Percentiles rank a stretch among this genome's conserved stretches.
phyloP scores from a whole-genome alignment of 163 green algal genomes.

The Trebouxia gelatinosa region DNA sequence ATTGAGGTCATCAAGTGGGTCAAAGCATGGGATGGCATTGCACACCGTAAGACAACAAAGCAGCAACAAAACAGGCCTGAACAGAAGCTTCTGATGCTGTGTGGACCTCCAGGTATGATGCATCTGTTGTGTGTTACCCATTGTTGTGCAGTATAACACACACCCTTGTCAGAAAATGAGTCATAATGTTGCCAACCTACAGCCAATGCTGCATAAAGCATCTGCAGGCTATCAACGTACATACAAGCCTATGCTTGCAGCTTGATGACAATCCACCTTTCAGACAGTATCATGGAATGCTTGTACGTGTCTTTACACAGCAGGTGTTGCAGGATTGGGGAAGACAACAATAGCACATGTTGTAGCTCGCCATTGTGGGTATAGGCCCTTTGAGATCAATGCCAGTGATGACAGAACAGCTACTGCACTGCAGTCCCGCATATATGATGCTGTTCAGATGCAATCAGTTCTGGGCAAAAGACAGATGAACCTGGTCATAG shows the following conservation, averaged over 20 bases:
- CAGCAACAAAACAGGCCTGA: conserved; percentile 47
- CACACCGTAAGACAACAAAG: conserved; percentile 49
- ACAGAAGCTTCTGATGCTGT: conserved; percentile 81
- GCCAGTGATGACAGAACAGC: conserved; percentile 87
- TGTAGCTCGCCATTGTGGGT: conserved; percentile 90
- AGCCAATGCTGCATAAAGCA: neutral
- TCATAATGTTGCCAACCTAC: neutral
- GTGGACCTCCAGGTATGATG: conserved; percentile 70
- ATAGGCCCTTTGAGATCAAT: conserved; percentile 92
- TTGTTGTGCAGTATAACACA: neutral
- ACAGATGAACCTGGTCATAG: conserved; percentile 84
- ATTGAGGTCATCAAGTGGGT: conserved; percentile 77
- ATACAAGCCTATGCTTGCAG: neutral
- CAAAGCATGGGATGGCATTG: conserved; percentile 60
- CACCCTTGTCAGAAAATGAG: neutral
- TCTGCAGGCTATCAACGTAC: neutral
- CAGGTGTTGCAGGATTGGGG: conserved; percentile 69
- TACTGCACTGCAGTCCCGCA: conserved; percentile 53
- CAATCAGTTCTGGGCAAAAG: conserved; percentile 52
- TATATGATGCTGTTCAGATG: conserved; percentile 57
- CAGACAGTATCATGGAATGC: too few species aligned
- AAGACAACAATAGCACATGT: conserved; percentile 97
- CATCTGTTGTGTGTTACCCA: neutral
- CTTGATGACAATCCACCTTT: neutral
- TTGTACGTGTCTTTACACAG: neutral